These are phyloP conservation scores for Aspergillus novoparasiticus DNA, from an alignment of 2,329 filamentous ascomycete species.

Conservation along the genomic window DNA sequence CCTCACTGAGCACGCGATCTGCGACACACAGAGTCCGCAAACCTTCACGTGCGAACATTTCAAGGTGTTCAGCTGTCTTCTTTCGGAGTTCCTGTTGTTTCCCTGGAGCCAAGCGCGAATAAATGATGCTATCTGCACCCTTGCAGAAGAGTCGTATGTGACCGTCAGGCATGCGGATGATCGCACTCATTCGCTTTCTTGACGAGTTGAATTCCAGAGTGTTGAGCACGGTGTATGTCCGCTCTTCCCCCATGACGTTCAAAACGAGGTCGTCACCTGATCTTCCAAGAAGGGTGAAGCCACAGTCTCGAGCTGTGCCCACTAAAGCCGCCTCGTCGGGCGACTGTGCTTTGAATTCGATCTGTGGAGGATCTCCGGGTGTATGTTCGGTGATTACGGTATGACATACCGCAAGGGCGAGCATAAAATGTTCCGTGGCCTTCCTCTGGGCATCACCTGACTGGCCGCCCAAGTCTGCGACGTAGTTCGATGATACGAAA, in stretches of 20 bases:
- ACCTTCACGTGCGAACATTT: slow-evolving; percentile 95
- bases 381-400: slow-evolving; percentile 90
- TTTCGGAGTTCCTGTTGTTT: slow-evolving; percentile 83
- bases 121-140: slow-evolving; percentile 96
- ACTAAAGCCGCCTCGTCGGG: slow-evolving; percentile 95
- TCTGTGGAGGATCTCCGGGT: slow-evolving; percentile 85
- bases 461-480: slow-evolving; percentile 77
- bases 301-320: slow-evolving; percentile 89
- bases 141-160: slow-evolving; percentile 94
- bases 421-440: slow-evolving; percentile 88
- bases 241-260: slow-evolving; percentile 84
- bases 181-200: slow-evolving; percentile 96
- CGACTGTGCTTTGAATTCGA: slow-evolving; percentile 95
- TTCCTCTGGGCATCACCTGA: slow-evolving; percentile 74
- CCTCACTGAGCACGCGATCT: slow-evolving; percentile 74
- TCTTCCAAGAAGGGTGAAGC: slow-evolving; percentile 86
- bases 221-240: slow-evolving; percentile 84
- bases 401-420: slow-evolving; percentile 92
- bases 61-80: slow-evolving; percentile 87
- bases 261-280: slow-evolving; percentile 79
- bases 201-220: slow-evolving; percentile 97
- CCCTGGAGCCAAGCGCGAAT: slow-evolving; percentile 81
- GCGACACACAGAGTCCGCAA: slow-evolving; percentile 94
- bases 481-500: slow-evolving; percentile 88
- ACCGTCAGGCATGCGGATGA: slow-evolving; percentile 90